Evolutionary conservation across 2,329 filamentous ascomycete species (phyloP).

Genomic region (Orbilia blumenaviensis): DNA sequence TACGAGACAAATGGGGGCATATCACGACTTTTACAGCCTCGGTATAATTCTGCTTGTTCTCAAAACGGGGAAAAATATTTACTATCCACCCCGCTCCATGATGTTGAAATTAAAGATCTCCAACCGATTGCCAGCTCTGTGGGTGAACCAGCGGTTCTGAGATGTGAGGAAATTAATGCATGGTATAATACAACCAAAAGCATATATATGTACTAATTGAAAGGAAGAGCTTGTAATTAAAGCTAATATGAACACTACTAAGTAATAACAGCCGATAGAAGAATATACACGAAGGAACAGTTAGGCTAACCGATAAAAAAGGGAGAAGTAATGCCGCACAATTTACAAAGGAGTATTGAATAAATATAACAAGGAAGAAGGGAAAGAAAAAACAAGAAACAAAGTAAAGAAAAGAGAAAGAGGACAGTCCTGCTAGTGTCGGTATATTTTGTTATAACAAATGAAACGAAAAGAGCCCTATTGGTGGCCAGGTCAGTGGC

Average conservation of each 20-base stretch:
- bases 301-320: neutral
- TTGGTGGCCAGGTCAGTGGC: neutral
- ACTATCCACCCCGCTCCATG: too few relatives aligned
- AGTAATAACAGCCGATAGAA: neutral
- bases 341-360: conserved; percentile 47
- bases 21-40: too few relatives aligned
- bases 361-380: neutral
- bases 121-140: too few relatives aligned
- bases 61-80: too few relatives aligned
- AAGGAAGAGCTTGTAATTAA: neutral
- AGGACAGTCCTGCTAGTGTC: conserved; percentile 27
- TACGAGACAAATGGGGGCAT: too few relatives aligned
- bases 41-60: too few relatives aligned
- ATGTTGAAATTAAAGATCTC: too few relatives aligned
- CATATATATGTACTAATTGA: too few relatives aligned
- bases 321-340: neutral
- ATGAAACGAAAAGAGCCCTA: conserved; percentile 10
- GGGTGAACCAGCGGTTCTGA: too few relatives aligned
- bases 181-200: too few relatives aligned
- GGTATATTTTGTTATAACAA: conserved; percentile 31
- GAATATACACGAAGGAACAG: neutral
- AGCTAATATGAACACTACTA: too few relatives aligned
- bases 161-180: too few relatives aligned
- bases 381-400: neutral
- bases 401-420: conserved; percentile 1